Percentiles rank a stretch among this genome's conserved stretches.
Conservation (phyloP, 2,329 filamentous ascomycete genomes). For the Trichoderma lentiforme region DNA sequence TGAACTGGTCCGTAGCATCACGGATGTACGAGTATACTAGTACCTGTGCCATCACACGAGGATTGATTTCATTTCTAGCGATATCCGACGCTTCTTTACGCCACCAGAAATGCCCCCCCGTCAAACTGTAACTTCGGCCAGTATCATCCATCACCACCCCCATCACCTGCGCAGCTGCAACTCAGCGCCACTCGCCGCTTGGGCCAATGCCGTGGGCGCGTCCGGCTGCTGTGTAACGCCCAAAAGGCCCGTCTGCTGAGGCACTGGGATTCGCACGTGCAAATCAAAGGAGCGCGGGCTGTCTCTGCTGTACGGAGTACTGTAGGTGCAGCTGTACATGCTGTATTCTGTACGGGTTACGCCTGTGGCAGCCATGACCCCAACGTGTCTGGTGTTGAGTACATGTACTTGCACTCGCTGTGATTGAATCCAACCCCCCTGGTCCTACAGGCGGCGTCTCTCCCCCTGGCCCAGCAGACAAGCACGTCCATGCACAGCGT, state of each 20-base stretch:
- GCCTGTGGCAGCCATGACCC: background rate
- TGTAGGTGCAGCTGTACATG: background rate
- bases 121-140: background rate
- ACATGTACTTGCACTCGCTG: background rate
- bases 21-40: too few species aligned
- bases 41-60: background rate
- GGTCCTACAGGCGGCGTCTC: background rate
- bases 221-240: slow-evolving; percentile 1
- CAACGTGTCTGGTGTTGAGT: background rate
- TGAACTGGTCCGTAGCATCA: too few species aligned
- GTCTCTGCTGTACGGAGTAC: background rate
- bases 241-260: slow-evolving; percentile 1
- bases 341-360: background rate
- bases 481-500: background rate
- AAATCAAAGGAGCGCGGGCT: background rate
- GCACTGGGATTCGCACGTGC: background rate
- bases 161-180: background rate
- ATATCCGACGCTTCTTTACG: background rate
- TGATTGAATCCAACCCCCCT: background rate
- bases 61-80: background rate
- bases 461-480: background rate
- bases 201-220: slow-evolving; percentile 7
- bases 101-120: background rate
- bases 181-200: background rate
- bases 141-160: background rate